These are phyloP conservation scores for Cryptococcus hybrid DNA, from an alignment of 1,284 basidiomycete species.

Conservation along the genomic window DNA sequence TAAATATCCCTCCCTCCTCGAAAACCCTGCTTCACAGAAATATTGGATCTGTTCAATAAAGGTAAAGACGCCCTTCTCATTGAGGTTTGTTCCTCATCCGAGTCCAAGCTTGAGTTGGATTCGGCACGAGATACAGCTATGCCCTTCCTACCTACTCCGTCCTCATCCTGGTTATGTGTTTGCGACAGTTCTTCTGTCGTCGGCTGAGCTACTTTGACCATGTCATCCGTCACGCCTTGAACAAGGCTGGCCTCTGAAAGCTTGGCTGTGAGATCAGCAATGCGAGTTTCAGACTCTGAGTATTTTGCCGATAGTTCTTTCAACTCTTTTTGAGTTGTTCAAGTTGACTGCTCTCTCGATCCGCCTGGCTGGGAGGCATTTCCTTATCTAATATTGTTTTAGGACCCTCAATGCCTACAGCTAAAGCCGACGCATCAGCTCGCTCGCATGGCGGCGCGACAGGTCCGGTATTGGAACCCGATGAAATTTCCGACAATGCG, in stretches of 20 bases:
- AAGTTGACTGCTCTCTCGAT: conserved; percentile 13
- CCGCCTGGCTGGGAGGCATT: not conserved
- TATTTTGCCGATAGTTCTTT: conserved; percentile 75
- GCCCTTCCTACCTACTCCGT: not conserved
- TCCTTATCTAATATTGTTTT: not conserved
- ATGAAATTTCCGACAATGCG: conserved; percentile 1
- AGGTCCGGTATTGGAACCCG: not conserved
- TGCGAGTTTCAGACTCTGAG: conserved; percentile 72
- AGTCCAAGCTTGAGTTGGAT: conserved; percentile 2
- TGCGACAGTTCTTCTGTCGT: not conserved
- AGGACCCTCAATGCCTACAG: not conserved
- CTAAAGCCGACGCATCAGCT: not conserved
- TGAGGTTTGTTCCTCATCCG: conserved; percentile 1
- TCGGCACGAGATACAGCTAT: not conserved
- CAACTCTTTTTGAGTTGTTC: conserved; percentile 64
- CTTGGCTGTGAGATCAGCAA: conserved; percentile 78
- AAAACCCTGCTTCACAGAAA: conserved; percentile 39
- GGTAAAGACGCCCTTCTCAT: conserved; percentile 22
- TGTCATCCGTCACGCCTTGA: conserved; percentile 31
- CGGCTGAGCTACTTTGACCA: conserved; percentile 14
- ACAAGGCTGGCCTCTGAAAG: conserved; percentile 72
- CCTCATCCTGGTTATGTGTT: conserved; percentile 4
- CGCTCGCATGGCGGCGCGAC: conserved; percentile 3
- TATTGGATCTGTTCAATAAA: conserved; percentile 7
- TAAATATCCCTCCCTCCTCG: conserved; percentile 42